Evolutionary conservation across 768 basidiomycete species (phyloP), one percentile per base, ranked within the genome.

Genomic region (Mycena vitilis): DNA sequence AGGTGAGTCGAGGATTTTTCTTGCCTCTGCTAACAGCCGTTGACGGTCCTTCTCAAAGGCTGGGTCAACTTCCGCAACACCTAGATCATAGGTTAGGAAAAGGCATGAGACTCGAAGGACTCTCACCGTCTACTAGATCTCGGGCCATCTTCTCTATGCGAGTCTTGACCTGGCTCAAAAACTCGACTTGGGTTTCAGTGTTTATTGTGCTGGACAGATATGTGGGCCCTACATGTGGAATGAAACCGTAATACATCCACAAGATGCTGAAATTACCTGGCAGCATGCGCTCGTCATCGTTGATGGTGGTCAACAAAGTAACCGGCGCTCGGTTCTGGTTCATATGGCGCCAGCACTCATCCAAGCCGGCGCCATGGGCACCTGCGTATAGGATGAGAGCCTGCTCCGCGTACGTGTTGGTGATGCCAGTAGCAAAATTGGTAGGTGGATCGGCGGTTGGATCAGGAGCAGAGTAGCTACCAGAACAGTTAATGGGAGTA

Each of bases 291-390:
- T 44, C 34, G 44, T 63, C n/a, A 1, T 51, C 34, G 40, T 71
- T 53, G 10, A 71, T 42, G 2, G 61, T 62, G 34, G 42, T 64
- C n/a, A 71, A 1, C 20, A 71, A 25, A 5, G 66, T 71, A 10
- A 71, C 52, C 9, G 61, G 59, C 1, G 70, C 70, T 1, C 60
- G 54, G 37, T 68, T 68, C 56, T 71, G 51, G 34, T 68, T 71
- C 65, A 69, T 68, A 42, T 71, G 37, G 12, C 70, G n/a, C 42
- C 53, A 68, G 34, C 45, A 45, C 8, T 49, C 34, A 25, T 71
- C 70, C 2, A 37, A 49, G 0, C 69, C 69, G 5, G 60, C 40
- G 15, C 70, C 70, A 20, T 64, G 48, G 9, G 20, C 34, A 5
- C 25, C 23, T 20, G 60, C 45, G n/a, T 62, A 25, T 1, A 59